Evolutionary conservation across 257 asterid genomes (phyloP).

Genomic region (Euphrasia confusa): DNA sequence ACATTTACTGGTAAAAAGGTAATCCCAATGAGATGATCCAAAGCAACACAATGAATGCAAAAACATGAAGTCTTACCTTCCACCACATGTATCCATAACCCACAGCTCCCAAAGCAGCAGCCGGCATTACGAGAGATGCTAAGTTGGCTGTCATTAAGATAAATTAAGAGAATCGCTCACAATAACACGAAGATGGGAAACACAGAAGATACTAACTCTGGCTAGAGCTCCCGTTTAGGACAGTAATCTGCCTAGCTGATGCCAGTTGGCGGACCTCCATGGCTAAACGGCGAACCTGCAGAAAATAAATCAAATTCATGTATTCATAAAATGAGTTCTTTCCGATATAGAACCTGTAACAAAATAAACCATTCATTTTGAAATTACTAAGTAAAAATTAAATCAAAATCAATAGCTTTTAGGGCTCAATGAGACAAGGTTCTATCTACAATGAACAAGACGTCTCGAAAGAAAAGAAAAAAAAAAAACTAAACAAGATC

Average conservation of each 20-base stretch:
- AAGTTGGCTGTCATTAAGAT: conserved; percentile 34
- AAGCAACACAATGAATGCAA: conserved; percentile 2
- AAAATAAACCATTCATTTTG: not conserved
- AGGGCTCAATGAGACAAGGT: not conserved
- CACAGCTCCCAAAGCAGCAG: conserved; percentile 65
- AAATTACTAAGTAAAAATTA: not conserved
- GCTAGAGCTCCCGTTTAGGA: conserved; percentile 52
- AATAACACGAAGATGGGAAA: not conserved
- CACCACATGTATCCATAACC: conserved; percentile 89
- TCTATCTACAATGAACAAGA: not conserved
- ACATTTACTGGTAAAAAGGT: not conserved
- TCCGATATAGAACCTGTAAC: no score
- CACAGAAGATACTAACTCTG: conserved; percentile 29
- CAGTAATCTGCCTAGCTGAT: conserved; percentile 46
- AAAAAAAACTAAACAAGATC: not conserved
- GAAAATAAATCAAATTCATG: conserved; percentile 12
- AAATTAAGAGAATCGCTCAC: not conserved
- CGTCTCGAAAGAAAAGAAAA: not conserved
- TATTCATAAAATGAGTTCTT: not conserved
- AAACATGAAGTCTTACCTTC: conserved; percentile 46
- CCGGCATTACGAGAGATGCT: conserved; percentile 45
- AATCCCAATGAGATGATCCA: conserved; percentile 1
- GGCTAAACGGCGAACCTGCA: conserved; percentile 57
- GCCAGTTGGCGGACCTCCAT: conserved; percentile 54
- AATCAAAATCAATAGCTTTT: conserved; percentile 3